A percentile compares a stretch with the other conserved stretches of the same genome.
phyloP scores from a whole-genome alignment of 1,284 basidiomycete genomes.

The Ceratobasidium sp. region DNA sequence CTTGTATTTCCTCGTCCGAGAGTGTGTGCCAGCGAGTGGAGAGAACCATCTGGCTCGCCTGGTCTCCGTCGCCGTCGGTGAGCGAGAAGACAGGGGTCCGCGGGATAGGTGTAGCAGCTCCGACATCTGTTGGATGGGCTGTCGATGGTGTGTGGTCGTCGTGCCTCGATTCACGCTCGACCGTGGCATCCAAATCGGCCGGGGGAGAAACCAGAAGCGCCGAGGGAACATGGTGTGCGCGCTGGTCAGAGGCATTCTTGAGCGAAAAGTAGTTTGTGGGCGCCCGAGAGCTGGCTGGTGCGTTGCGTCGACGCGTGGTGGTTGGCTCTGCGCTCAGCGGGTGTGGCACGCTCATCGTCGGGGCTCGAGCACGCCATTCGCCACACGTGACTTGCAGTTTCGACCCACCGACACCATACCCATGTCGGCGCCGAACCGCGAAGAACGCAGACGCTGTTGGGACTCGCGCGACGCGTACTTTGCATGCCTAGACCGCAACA shows the following conservation, averaged over 20 bases:
- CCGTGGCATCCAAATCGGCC: conserved; percentile 5
- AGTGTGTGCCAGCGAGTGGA: conserved; percentile 43
- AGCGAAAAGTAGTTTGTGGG: conserved; percentile 63
- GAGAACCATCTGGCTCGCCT: conserved; percentile 35
- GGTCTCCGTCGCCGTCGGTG: conserved; percentile 19
- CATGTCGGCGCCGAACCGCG: conserved; percentile 39
- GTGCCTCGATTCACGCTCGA: conserved; percentile 51
- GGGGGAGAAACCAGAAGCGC: conserved; percentile 2
- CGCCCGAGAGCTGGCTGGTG: not conserved
- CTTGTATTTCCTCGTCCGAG: conserved; percentile 69
- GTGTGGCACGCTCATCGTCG: conserved; percentile 33
- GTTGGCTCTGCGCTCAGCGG: conserved; percentile 32
- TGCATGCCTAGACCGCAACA: conserved; percentile 69
- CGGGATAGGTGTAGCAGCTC: conserved; percentile 13
- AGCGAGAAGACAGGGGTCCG: conserved; percentile 24
- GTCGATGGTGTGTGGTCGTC: conserved; percentile 45
- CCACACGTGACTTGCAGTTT: conserved; percentile 20
- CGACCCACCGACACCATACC: not conserved
- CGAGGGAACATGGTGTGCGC: conserved; percentile 43
- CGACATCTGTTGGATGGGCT: conserved; percentile 28
- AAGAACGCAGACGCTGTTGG: conserved; percentile 64
- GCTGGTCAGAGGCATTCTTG: conserved; percentile 64
- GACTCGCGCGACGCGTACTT: conserved; percentile 78
- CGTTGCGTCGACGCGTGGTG: conserved; percentile 18
- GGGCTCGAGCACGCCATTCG: not conserved